Evolutionary conservation across 306 rosid species (phyloP).

Genomic region (Citrullus colocynthis): DNA sequence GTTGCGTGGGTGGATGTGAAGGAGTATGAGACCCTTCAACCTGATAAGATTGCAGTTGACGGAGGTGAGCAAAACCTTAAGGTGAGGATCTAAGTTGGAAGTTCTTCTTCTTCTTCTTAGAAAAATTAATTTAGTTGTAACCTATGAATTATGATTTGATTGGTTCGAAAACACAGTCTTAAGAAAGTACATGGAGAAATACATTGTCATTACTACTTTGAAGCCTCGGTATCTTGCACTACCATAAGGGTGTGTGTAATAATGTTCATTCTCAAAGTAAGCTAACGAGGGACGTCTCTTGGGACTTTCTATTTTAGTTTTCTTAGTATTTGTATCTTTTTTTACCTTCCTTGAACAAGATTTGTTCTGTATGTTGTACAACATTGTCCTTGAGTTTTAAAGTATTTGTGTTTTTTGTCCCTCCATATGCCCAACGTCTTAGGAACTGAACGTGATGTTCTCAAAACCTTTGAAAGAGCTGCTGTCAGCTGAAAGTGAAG

Average conservation of each 20-base stretch:
- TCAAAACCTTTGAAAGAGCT: conserved; percentile 89
- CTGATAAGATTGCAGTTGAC: conserved; percentile 94
- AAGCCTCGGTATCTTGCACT: neutral
- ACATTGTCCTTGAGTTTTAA: too few species aligned
- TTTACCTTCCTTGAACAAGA: too few species aligned
- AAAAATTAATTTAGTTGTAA: neutral
- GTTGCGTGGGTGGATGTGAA: conserved; percentile 99
- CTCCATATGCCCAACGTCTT: neutral
- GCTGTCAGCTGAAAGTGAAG: conserved; percentile 68
- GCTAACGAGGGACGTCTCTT: neutral
- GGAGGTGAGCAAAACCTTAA: conserved; percentile 91
- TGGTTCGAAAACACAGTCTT: neutral
- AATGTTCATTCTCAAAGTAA: neutral
- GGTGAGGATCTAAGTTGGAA: conserved; percentile 26
- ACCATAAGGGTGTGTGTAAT: neutral
- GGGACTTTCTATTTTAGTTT: neutral
- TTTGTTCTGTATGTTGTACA: too few species aligned
- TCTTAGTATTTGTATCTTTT: neutral
- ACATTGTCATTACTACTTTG: neutral
- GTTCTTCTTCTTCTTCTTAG: neutral
- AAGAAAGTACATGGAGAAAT: neutral
- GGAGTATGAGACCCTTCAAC: conserved; percentile 82
- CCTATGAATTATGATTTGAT: neutral
- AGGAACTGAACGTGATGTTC: conserved; percentile 91
- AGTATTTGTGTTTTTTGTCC: neutral